These are phyloP conservation scores for Phytophthora citrophthora DNA, from an alignment of 352 stramenopile genomes.

Conservation along the genomic window DNA sequence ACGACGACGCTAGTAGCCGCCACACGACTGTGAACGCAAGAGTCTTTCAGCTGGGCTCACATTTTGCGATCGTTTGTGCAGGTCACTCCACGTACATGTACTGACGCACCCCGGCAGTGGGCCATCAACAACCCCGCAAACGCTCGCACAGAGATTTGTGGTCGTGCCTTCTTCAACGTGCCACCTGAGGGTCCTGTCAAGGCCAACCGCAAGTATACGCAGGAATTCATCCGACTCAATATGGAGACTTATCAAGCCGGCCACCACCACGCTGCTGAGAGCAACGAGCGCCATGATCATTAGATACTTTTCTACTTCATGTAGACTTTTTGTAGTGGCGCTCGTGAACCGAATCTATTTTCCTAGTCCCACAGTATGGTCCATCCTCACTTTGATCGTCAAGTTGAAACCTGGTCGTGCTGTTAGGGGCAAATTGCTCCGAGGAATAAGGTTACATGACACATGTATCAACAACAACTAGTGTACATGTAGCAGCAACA, in stretches of 20 bases:
- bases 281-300: neutral
- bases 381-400: slow-evolving; percentile 7
- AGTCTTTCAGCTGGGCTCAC: neutral
- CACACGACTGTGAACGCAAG: neutral
- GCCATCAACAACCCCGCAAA: slow-evolving; percentile 51
- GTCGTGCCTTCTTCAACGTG: slow-evolving; percentile 51
- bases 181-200: slow-evolving; percentile 56
- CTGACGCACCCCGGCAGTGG: slow-evolving; percentile 51
- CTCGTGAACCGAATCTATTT: slow-evolving; percentile 11
- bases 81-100: slow-evolving; percentile 20
- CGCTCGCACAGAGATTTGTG: slow-evolving; percentile 54
- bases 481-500: no score
- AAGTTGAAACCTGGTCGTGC: neutral
- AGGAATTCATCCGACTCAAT: slow-evolving; percentile 67
- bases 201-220: slow-evolving; percentile 68
- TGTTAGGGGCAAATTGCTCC: no score
- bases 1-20: slow-evolving; percentile 8
- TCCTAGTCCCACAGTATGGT: slow-evolving; percentile 13
- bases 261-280: slow-evolving; percentile 20
- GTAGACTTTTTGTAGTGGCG: neutral
- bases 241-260: slow-evolving; percentile 51
- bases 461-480: no score
- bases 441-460: no score
- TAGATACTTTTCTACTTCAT: slow-evolving; percentile 13
- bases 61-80: slow-evolving; percentile 25